Base-by-base conservation (phyloP, 805 yeast species). In the Cyberlindnera xylosilytica region DNA sequence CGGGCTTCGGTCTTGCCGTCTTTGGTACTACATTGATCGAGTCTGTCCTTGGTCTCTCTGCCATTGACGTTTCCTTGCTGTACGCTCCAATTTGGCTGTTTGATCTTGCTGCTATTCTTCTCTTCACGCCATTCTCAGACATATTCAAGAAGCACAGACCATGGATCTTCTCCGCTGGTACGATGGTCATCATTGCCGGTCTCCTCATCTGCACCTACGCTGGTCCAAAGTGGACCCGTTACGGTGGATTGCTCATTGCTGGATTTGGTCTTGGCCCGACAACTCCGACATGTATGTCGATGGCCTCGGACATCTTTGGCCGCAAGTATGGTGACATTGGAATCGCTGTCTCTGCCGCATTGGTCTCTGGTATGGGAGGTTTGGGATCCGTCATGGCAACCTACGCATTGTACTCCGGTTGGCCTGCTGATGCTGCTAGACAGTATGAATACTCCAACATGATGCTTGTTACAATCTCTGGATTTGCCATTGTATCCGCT, bases 251-350 rank as follows among this genome's bases (percentile, higher is more conserved):
- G 40, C 69, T 87, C 47, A 79, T 87, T 57, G 80, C 87, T 7
- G 96, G 96, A 0, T 84, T 81, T 51, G 96, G 96, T 1, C 71
- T 87, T 37, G 96, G 96, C 10, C 93, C 96, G 16, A 87, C 96
- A 0, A 95, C 86, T 12, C 96, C 96, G 20, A 87, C 84, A 29
- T 74, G 81, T 54, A 87, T 87, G 95, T 76, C 95, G 1, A 78
- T 86, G 83, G 64, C 89, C 0, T 79, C 90, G 1, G 90, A 84
- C 54, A 83, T 85, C 36, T 83, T 87, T 67, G 75, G 73, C 6
- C 71, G 75, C 10, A 69, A 75, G 36, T 82, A 87, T 57, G 95
- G 95, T 20, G 93, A 87, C 56, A 81, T 87, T 36, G 96, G 96
- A 6, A 71, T 80, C 45, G 96, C 96, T 2, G 88, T 83, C 24